These are phyloP conservation scores for Trifolium pratense DNA, from an alignment of 306 rosid species.

Conservation along the genomic window DNA sequence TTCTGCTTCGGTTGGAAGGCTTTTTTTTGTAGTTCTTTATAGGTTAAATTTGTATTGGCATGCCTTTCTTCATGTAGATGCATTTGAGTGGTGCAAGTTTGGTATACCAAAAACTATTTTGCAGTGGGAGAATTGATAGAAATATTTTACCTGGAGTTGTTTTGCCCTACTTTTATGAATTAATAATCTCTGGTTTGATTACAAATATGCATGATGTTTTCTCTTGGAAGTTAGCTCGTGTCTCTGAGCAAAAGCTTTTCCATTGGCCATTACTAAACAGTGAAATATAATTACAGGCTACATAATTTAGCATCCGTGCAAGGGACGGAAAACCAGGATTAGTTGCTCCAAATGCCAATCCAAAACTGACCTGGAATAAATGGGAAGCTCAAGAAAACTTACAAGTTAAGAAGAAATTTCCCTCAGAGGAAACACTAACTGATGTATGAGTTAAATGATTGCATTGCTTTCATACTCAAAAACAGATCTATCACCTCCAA, in stretches of 20 bases:
- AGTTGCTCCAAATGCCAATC: no score
- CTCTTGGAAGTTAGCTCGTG: slow-evolving; percentile 13
- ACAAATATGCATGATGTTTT: not conserved
- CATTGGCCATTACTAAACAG: slow-evolving; percentile 6
- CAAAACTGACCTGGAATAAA: no score
- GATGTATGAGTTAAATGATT: slow-evolving; percentile 53
- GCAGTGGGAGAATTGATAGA: not conserved
- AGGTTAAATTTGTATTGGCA: not conserved
- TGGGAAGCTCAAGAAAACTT: no score
- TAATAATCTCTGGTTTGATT: slow-evolving; percentile 7
- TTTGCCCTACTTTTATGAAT: slow-evolving; percentile 1
- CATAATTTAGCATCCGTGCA: slow-evolving; percentile 73
- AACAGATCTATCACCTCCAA: slow-evolving; percentile 4
- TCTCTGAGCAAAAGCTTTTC: slow-evolving; percentile 7
- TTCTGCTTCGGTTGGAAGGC: not conserved
- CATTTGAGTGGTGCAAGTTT: slow-evolving; percentile 21
- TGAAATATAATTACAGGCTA: slow-evolving; percentile 60
- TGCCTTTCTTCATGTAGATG: slow-evolving; percentile 28
- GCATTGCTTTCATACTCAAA: slow-evolving; percentile 17
- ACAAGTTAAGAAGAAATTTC: no score
- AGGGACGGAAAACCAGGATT: no score
- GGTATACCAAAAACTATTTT: not conserved
- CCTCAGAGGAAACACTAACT: slow-evolving; percentile 61
- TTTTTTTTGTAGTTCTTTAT: not conserved
- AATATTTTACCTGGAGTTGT: not conserved